These are phyloP conservation scores for Selenicereus undatus DNA, from an alignment of 148 eudicot genomes.

Conservation along the genomic window DNA sequence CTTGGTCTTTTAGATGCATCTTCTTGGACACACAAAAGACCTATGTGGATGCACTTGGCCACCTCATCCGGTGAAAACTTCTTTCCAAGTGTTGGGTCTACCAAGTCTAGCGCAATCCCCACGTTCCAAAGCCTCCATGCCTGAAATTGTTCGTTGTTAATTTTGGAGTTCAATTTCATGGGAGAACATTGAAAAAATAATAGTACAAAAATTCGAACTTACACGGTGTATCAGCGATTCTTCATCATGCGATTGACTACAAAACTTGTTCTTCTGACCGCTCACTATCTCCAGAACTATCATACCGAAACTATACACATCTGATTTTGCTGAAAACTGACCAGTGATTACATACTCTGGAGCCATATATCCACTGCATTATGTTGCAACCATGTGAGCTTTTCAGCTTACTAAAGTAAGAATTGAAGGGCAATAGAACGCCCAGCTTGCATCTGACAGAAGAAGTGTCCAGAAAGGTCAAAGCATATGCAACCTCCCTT, in stretches of 20 bases:
- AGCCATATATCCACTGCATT: slow-evolving; percentile 35
- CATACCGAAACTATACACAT: slow-evolving; percentile 37
- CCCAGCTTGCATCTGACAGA: neutral
- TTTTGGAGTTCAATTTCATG: neutral
- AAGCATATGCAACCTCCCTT: neutral
- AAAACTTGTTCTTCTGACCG: slow-evolving; percentile 23
- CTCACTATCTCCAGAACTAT: slow-evolving; percentile 32
- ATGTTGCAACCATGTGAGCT: neutral
- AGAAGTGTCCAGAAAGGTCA: neutral
- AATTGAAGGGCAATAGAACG: neutral
- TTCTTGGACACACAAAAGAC: slow-evolving; percentile 35
- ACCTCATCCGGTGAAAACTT: slow-evolving; percentile 22
- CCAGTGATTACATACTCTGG: slow-evolving; percentile 34
- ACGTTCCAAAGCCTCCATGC: slow-evolving; percentile 43
- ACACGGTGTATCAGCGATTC: slow-evolving; percentile 30
- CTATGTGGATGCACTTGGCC: slow-evolving; percentile 32
- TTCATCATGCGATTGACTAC: neutral
- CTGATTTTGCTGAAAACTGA: slow-evolving; percentile 33
- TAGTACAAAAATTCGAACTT: neutral
- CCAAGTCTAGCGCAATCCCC: slow-evolving; percentile 12
- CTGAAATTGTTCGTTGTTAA: slow-evolving; percentile 2
- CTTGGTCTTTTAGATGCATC: slow-evolving; percentile 25
- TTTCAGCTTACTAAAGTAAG: neutral
- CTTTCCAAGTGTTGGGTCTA: slow-evolving; percentile 19
- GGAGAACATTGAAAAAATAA: neutral